Evolutionary conservation across 1,284 basidiomycete genomes (phyloP), one percentile per base, ranked within the genome.

Genomic region (Xerocomus minutiporus): DNA sequence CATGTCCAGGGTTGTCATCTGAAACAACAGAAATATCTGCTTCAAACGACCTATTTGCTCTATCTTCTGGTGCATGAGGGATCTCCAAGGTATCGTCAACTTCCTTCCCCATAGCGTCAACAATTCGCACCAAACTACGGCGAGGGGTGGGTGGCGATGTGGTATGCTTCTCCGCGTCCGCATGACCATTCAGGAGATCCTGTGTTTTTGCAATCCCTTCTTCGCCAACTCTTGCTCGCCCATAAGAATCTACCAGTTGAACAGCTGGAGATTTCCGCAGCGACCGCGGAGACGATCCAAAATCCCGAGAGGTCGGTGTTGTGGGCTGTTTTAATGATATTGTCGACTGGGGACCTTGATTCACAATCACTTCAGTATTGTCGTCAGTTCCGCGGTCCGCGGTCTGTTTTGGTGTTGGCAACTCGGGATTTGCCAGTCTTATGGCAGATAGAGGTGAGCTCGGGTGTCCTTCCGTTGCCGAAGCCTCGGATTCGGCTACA

Each of bases 101-200:
- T 57, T 81, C 80, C 51, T 73, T 75, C 9, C 84, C 86, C 79
- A 85, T 82, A 2, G 82, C 82, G 62, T 89, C 86, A 32, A 86
- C 76, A 41, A 88, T 71, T 40, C 82, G 78, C 38, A 86, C 73
- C 23, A 67, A 60, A 58, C 75, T 78, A 60, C 65, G 75, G 29
- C 69, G 69, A 32, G 71, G 69, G 5, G 71, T 74, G 29, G 61
- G 34, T 43, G 58, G 58, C 48, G 58, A 47, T 17, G 46, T 29
- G 31, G 26, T 39, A 46, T 54, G 52, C 48, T 38, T 55, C 29
- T 58, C 61, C 32, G 45, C 51, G 48, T 66, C 58, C 47, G 50
- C 57, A 26, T 50, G 43, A 13, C 50, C 53, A 26, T 59, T 55
- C 23, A 44, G 17, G 26, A 49, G 46, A 32, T 44, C 31, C 39